A percentile compares a stretch with the other conserved stretches of the same genome.
Conservation (phyloP, 177 flowering plant genomes). For the Tripterygium wilfordii region DNA sequence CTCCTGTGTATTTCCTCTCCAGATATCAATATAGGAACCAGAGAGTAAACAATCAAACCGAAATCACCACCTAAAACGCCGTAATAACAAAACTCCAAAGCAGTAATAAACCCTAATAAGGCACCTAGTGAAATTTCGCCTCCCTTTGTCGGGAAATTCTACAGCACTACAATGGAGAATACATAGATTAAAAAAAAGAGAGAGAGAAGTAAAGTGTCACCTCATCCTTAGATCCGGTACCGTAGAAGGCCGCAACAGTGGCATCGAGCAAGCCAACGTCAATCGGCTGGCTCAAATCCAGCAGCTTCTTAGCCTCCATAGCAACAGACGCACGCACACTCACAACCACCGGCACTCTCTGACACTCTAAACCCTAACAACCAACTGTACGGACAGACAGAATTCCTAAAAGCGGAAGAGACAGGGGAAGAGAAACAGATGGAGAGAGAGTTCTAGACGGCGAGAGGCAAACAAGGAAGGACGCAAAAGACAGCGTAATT, state of each 20-base stretch:
- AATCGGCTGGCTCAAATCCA: conserved; percentile 89
- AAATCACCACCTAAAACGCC: too few relatives aligned
- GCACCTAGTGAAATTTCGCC: too few relatives aligned
- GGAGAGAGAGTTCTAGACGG: too few relatives aligned
- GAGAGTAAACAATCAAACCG: too few relatives aligned
- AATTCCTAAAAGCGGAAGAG: conserved; percentile 27
- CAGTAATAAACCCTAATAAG: too few relatives aligned
- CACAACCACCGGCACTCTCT: too few relatives aligned
- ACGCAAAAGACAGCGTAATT: conserved; percentile 23
- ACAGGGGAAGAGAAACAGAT: background rate
- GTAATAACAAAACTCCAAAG: too few relatives aligned
- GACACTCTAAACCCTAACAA: conserved; percentile 35
- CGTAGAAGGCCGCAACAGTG: conserved; percentile 92
- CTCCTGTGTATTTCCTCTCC: too few relatives aligned
- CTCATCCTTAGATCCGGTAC: conserved; percentile 98
- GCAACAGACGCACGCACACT: conserved; percentile 3
- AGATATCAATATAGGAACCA: too few relatives aligned
- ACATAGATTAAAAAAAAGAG: background rate
- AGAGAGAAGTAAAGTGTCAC: conserved; percentile 22
- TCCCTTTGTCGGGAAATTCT: too few relatives aligned
- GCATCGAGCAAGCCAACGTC: conserved; percentile 88
- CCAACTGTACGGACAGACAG: conserved; percentile 11
- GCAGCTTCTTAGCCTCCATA: conserved; percentile 90
- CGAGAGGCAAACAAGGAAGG: too few relatives aligned
- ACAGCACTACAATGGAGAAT: background rate